Base-by-base conservation (phyloP, 257 asterid genomes). In the Thymus quinquecostatus region DNA sequence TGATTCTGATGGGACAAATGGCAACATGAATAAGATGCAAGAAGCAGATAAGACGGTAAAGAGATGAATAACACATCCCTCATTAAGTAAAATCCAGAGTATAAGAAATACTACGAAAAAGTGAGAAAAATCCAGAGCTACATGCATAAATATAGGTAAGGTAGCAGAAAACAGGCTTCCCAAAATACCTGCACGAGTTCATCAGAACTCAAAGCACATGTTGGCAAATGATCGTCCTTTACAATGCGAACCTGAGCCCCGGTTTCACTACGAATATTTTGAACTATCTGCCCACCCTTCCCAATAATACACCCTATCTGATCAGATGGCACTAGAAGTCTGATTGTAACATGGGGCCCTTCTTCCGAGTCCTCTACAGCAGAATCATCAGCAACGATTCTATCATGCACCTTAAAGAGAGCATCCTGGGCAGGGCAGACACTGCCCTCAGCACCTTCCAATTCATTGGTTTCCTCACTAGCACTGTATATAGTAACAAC, bases 241-340 rank as follows among this genome's bases (percentile, higher is more conserved):
- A 89, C 69, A 47, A 91, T 87, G 78, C 96, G 96, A 86, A 94
- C 73, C 78, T 89, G 92, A 10, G 98, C 98, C 68, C 98, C 97
- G 66, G 92, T 85, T 44, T 94, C 98, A 70, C 85, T 80, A 43
- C 87, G 96, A 68, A 89, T 89, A 73, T 60, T 86, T 71, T 94
- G 97, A 54, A 91, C 95, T 68, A 89, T 87, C 77, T 85, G 96
- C 60, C 97, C 98, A 77, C 98, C 96, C 84, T 91, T 91, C 69
- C 98, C 98, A 69, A 91, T 87, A 60, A 91, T 72, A 74, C 98
- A 86, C 51, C 98, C 98, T 53, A 93, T 93, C 86, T 93, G 97
- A 81, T 93, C 96, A 60, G 97, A 91, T 41, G 98, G 94, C 53
- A 93, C 97, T 50, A 93, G 81, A 70, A 93, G 92, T 77, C 92